Conservation (phyloP, 805 yeast species). For the Wickerhamomyces canadensis region DNA sequence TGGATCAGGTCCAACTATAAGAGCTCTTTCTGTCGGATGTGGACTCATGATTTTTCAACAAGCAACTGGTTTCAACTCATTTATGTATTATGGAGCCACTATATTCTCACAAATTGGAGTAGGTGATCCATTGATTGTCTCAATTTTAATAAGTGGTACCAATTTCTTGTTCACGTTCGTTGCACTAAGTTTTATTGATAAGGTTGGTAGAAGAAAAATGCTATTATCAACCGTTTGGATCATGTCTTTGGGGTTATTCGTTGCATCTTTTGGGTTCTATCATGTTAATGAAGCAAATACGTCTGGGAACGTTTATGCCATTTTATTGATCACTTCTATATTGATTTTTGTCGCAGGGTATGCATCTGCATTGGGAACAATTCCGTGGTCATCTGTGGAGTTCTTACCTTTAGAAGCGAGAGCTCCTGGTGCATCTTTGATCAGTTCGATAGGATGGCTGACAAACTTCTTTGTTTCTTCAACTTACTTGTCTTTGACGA, state of each 20-base stretch:
- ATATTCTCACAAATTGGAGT: constrained; percentile 48
- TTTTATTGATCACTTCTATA: constrained; percentile 26
- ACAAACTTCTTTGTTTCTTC: constrained; percentile 33
- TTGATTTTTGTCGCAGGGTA: constrained; percentile 35
- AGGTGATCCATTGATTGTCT: constrained; percentile 48
- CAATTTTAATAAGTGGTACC: constrained; percentile 48
- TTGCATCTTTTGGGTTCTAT: constrained; percentile 27
- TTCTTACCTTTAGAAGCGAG: constrained; percentile 37
- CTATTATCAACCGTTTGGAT: constrained; percentile 37
- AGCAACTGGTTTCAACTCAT: constrained; percentile 56
- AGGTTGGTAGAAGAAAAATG: constrained; percentile 41
- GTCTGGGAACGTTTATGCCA: constrained; percentile 2
- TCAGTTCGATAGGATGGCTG: constrained; percentile 38
- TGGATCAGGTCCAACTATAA: constrained; percentile 25
- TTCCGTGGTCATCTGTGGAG: constrained; percentile 42
- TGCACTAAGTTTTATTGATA: constrained; percentile 45
- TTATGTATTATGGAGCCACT: constrained; percentile 57
- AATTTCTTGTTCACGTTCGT: constrained; percentile 51
- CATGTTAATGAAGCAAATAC: neutral
- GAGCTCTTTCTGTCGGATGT: constrained; percentile 42
- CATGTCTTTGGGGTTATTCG: constrained; percentile 30
- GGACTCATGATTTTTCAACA: constrained; percentile 53
- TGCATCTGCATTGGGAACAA: constrained; percentile 38
- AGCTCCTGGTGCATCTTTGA: constrained; percentile 36
- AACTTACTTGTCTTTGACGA: constrained; percentile 29